Conservation (phyloP, 495 filamentous ascomycete genomes). For the Cenococcum geophilum region DNA sequence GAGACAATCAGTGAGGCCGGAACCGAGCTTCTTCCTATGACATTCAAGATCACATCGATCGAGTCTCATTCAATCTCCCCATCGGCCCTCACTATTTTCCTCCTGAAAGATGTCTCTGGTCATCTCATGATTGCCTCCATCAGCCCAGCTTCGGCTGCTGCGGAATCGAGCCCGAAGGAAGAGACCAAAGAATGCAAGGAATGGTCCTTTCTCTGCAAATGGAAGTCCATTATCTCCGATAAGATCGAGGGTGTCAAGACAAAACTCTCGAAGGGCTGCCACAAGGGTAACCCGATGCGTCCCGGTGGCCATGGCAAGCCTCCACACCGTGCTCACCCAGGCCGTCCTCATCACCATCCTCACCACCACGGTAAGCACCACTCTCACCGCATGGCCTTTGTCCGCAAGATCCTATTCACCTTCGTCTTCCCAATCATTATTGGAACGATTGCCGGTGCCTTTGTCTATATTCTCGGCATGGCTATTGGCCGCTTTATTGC, state of each 20-base stretch:
- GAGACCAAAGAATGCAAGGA: constrained; percentile 29
- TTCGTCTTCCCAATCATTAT: constrained; percentile 32
- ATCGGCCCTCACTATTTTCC: constrained; percentile 25
- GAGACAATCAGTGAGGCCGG: constrained; percentile 29
- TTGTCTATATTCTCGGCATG: constrained; percentile 32
- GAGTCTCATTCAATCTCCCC: constrained; percentile 21
- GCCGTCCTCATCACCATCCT: constrained; percentile 24
- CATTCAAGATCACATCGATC: constrained; percentile 28
- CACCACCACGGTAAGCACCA: constrained; percentile 16
- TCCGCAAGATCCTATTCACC: constrained; percentile 27
- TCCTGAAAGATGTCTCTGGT: constrained; percentile 26
- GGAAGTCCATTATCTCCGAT: constrained; percentile 24
- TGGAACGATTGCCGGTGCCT: constrained; percentile 31
- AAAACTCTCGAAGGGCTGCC: constrained; percentile 20
- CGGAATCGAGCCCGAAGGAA: constrained; percentile 21
- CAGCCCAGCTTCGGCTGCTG: constrained; percentile 13
- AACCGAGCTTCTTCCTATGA: constrained; percentile 31
- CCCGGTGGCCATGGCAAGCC: constrained; percentile 18
- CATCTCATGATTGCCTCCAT: constrained; percentile 32
- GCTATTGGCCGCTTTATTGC: constrained; percentile 29
- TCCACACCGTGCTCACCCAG: constrained; percentile 15
- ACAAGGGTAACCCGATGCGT: constrained; percentile 28
- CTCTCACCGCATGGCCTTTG: constrained; percentile 11
- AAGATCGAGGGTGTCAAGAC: constrained; percentile 25
- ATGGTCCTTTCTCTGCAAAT: constrained; percentile 31